These are phyloP conservation scores for Diplodia corticola DNA, from an alignment of 2,329 filamentous ascomycete species.

Conservation along the genomic window DNA sequence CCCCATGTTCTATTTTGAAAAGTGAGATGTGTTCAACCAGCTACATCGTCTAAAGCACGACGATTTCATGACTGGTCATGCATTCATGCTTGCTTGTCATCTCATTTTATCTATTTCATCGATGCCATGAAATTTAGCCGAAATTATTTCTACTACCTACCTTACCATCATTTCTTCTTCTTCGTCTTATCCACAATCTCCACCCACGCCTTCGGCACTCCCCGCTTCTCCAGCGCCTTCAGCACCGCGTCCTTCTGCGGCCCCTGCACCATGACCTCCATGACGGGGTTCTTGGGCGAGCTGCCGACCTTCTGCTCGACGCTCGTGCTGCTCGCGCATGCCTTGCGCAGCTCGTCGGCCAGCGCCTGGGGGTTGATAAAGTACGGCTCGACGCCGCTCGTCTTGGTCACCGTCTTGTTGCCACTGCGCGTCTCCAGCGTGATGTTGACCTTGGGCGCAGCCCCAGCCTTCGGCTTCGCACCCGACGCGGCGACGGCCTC, in stretches of 20 bases:
- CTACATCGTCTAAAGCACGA: background rate
- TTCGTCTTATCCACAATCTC: conserved; percentile 69
- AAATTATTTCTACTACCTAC: too few relatives aligned
- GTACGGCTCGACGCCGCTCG: conserved; percentile 63
- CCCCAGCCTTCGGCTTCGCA: conserved; percentile 61
- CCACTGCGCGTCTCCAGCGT: conserved; percentile 64
- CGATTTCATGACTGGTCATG: background rate
- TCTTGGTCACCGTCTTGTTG: conserved; percentile 65
- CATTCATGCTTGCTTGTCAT: background rate
- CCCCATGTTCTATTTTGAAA: background rate
- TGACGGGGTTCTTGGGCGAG: conserved; percentile 61
- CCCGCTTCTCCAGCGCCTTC: conserved; percentile 60
- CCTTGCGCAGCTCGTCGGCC: conserved; percentile 66
- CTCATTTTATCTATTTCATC: background rate
- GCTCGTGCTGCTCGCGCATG: conserved; percentile 67
- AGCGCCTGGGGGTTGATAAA: conserved; percentile 60
- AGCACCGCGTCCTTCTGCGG: conserved; percentile 63
- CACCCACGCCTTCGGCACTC: conserved; percentile 61
- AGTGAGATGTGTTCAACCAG: background rate
- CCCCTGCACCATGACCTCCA: conserved; percentile 69
- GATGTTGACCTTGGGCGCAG: conserved; percentile 61
- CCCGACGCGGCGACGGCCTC: conserved; percentile 41
- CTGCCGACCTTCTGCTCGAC: conserved; percentile 62
- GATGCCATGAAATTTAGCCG: too few relatives aligned
- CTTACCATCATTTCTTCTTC: conserved; percentile 55